Evolutionary conservation across 2,329 filamentous ascomycete species (phyloP).

Genomic region (Pseudopyrenochaeta lycopersici): DNA sequence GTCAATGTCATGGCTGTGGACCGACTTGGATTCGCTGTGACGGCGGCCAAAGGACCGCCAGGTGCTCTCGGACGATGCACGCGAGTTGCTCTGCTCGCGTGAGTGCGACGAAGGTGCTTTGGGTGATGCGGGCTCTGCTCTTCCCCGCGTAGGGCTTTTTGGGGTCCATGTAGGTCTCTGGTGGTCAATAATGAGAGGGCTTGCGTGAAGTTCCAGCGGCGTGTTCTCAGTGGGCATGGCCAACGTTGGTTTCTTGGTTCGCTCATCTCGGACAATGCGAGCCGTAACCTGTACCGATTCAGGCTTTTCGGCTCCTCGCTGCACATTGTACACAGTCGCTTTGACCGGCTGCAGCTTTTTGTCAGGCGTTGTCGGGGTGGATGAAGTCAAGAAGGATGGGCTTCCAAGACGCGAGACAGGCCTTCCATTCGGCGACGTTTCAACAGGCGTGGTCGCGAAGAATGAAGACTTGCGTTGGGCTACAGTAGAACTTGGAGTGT

Average conservation of each 20-base stretch:
- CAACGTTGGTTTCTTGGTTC: conserved; percentile 39
- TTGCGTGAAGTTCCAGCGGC: conserved; percentile 61
- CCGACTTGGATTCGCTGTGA: conserved; percentile 46
- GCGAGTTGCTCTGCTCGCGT: conserved; percentile 39
- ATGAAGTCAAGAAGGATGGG: conserved; percentile 37
- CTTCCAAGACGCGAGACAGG: conserved; percentile 40
- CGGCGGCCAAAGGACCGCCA: conserved; percentile 49
- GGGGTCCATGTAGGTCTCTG: conserved; percentile 49
- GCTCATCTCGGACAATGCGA: conserved; percentile 76
- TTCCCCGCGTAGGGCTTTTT: conserved; percentile 37
- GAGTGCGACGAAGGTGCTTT: conserved; percentile 42
- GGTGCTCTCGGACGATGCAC: conserved; percentile 51
- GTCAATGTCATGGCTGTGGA: conserved; percentile 41
- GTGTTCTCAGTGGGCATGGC: conserved; percentile 61
- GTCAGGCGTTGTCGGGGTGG: conserved; percentile 39
- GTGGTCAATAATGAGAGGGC: conserved; percentile 71
- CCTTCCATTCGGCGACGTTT: conserved; percentile 35
- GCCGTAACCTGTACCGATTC: conserved; percentile 91
- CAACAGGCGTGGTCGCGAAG: conserved; percentile 44
- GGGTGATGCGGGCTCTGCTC: conserved; percentile 43
- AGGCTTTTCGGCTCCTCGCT: conserved; percentile 55
- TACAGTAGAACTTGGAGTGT: conserved; percentile 39
- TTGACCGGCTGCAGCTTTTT: conserved; percentile 34
- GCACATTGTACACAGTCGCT: conserved; percentile 52
- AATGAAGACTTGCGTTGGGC: conserved; percentile 51